Conservation (phyloP, 2,329 filamentous ascomycete species). For the Aspergillaceae sp. region DNA sequence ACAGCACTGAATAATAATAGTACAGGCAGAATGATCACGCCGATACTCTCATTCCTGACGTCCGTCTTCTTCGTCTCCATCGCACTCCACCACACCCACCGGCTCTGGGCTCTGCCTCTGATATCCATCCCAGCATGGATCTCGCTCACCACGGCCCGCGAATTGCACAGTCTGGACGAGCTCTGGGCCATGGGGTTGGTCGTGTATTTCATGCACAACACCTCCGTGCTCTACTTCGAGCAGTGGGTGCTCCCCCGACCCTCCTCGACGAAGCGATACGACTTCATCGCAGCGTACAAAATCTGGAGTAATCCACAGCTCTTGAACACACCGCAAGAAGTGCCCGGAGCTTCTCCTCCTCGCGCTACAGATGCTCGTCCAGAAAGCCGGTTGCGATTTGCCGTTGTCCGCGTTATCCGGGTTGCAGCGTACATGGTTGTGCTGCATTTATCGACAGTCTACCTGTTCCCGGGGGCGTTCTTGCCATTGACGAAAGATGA, state of each 20-base stretch:
- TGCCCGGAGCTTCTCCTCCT: not conserved
- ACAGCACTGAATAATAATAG: not conserved
- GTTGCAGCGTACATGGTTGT: not conserved
- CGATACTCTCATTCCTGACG: not conserved
- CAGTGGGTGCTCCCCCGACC: not conserved
- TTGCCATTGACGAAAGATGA: not conserved
- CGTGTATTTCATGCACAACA: not conserved
- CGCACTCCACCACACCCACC: not conserved
- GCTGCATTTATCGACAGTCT: not conserved
- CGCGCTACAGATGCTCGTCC: too few species aligned
- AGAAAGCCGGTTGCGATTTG: not conserved
- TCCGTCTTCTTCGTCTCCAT: not conserved
- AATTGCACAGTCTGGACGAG: not conserved
- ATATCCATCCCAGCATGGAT: not conserved
- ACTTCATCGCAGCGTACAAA: not conserved
- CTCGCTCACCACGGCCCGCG: not conserved
- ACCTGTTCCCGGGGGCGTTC: not conserved
- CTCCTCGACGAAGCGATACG: not conserved
- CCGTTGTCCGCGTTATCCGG: not conserved
- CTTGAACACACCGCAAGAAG: not conserved
- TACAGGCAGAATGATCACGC: not conserved
- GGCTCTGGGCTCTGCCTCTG: not conserved
- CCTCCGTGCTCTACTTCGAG: not conserved
- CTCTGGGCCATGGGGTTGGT: not conserved
- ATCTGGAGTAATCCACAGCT: not conserved